These are phyloP conservation scores for Sarcodon aspratus DNA, from an alignment of 768 basidiomycete genomes.

Conservation along the genomic window DNA sequence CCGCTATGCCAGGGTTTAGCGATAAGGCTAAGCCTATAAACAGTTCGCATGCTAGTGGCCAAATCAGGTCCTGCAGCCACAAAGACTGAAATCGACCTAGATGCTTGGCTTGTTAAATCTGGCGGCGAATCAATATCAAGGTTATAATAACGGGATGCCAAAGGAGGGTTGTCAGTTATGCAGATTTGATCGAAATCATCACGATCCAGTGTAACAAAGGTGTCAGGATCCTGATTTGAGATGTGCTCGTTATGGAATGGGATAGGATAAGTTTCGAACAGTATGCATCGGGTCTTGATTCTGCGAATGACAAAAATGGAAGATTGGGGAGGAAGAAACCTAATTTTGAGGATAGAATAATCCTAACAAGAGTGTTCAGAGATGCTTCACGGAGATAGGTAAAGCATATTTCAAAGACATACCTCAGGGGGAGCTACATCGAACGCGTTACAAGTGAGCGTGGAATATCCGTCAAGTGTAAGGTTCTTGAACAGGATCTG, in stretches of 20 bases:
- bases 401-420: not conserved
- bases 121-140: not conserved
- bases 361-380: not conserved
- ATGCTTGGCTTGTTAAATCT: not conserved
- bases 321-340: constrained; percentile 8
- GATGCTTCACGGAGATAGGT: not conserved
- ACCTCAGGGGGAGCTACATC: not conserved
- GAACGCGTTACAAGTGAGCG: constrained; percentile 21
- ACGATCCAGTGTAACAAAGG: not conserved
- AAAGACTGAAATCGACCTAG: not conserved
- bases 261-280: constrained; percentile 9
- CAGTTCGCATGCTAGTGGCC: not conserved
- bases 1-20: not conserved
- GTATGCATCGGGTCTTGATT: constrained; percentile 1
- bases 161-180: not conserved
- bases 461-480: constrained; percentile 22
- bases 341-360: constrained; percentile 7
- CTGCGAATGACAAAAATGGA: constrained; percentile 13
- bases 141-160: not conserved
- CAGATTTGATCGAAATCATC: not conserved
- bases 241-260: not conserved
- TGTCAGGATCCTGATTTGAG: not conserved
- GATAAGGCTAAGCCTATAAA: not conserved
- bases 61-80: not conserved
- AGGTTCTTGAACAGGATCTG: constrained; percentile 31